Base-by-base conservation (phyloP, 2,329 filamentous ascomycete species). In the Sporothrix euskadiensis region DNA sequence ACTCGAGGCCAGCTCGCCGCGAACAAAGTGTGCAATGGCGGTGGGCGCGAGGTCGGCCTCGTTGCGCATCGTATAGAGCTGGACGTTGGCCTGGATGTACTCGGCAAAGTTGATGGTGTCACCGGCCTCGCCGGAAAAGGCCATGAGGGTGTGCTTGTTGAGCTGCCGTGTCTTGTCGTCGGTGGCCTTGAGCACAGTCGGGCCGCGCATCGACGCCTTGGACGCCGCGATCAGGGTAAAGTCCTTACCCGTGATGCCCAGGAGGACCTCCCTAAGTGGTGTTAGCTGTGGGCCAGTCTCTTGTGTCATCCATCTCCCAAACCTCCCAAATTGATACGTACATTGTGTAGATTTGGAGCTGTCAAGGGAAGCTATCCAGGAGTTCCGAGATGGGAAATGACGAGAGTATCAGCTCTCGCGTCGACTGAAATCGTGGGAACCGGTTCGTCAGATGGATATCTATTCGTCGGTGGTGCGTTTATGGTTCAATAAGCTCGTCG, bases 101-200 rank as follows among this genome's bases (percentile, higher is more conserved):
- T 99, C 96, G 82, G 97, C 93, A 83, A 99, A 99, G 91, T 99
- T 95, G 76, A 98, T 89, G 79, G 95, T 98, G 82, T 99, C 96
- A 80, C 96, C 96, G 75, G 97, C 92, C 85, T 99, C 96, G 80
- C 96, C 96, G 12, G 93, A 95, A 83, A 94, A 98, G 30, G 96
- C 94, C 88, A 99, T 92, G 79, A 99, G 84, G 9, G 94, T 98
- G 84, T 97, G 91, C 85, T 96, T 92, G 88, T 97, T 99, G 78
- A 99, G 87, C 78, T 88, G 85, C 82, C 94, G 90, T 77, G 96
- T 99, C 89, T 99, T 99, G 88, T 99, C 95, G 84, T 99, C 97
- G 78, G 90, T 89, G 74, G 93, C 89, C 85, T 99, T 99, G 81
- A 99, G 91, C 83, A 99, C 92, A 74, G 95, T 98, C 76, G 94